phyloP scores from a whole-genome alignment of 1,284 basidiomycete species.

The Heterobasidion irregulare region DNA sequence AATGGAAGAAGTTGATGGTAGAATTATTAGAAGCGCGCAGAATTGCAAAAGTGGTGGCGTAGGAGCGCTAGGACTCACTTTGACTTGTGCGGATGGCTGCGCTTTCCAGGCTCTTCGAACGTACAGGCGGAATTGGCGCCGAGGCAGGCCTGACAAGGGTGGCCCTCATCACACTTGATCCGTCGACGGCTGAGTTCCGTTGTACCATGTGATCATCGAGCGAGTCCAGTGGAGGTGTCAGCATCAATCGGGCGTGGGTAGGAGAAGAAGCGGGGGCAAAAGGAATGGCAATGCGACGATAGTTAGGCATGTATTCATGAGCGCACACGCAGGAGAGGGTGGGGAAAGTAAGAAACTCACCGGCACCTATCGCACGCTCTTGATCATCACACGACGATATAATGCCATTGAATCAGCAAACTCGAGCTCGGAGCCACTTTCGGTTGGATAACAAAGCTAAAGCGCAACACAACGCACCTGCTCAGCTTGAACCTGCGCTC shows the following conservation, averaged over 20 bases:
- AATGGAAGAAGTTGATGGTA: not conserved
- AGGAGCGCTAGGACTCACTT: slow-evolving; percentile 36
- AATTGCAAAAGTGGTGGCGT: not conserved
- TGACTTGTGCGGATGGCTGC: slow-evolving; percentile 77
- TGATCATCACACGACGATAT: not conserved
- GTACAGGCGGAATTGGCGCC: slow-evolving; percentile 72
- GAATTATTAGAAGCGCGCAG: not conserved
- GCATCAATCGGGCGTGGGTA: too few relatives aligned
- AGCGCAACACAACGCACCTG: slow-evolving; percentile 40
- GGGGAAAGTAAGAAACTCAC: slow-evolving; percentile 32
- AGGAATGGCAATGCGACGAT: too few relatives aligned
- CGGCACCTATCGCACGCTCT: slow-evolving; percentile 83
- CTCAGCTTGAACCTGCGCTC: slow-evolving; percentile 78
- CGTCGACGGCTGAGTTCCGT: slow-evolving; percentile 46
- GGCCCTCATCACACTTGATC: slow-evolving; percentile 80
- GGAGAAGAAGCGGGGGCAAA: too few relatives aligned
- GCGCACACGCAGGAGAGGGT: not conserved
- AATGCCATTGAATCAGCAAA: too few relatives aligned
- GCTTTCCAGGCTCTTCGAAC: slow-evolving; percentile 77
- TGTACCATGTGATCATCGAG: too few relatives aligned
- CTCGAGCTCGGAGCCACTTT: slow-evolving; percentile 1
- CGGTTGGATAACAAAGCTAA: slow-evolving; percentile 4
- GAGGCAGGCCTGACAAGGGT: slow-evolving; percentile 76
- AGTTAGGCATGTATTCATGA: slow-evolving; percentile 1
- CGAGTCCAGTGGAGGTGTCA: too few relatives aligned